Conservation (phyloP, 371 early-diverging fungal species). For the Funneliformis caledonium region DNA sequence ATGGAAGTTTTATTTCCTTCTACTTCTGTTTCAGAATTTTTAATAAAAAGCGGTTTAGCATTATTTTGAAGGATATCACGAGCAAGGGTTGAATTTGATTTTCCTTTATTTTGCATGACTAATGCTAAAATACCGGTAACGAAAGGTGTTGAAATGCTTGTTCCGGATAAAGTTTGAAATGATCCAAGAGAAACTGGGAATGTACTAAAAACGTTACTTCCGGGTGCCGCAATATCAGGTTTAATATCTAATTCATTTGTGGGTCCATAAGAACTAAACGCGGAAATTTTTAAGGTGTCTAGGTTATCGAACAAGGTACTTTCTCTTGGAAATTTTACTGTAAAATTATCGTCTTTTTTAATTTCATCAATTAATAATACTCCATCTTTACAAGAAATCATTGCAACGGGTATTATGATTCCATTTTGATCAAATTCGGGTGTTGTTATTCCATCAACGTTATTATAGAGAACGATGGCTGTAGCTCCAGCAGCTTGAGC, state of each 20-base stretch:
- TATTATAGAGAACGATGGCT: constrained; percentile 61
- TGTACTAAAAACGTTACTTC: constrained; percentile 75
- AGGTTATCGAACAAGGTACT: constrained; percentile 43
- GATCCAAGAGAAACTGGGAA: constrained; percentile 57
- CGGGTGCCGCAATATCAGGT: constrained; percentile 75
- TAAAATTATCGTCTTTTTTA: background rate
- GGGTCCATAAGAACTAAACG: constrained; percentile 72
- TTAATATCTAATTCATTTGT: constrained; percentile 64
- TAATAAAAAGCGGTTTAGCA: constrained; percentile 53
- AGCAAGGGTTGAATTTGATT: background rate
- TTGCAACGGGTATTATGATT: constrained; percentile 45
- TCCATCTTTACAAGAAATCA: constrained; percentile 53
- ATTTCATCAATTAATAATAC: constrained; percentile 40
- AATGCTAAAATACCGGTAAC: constrained; percentile 73
- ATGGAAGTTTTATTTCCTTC: constrained; percentile 12
- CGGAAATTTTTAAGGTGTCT: constrained; percentile 54
- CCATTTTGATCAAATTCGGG: background rate
- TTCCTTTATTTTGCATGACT: constrained; percentile 49
- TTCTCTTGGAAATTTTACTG: background rate
- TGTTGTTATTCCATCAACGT: constrained; percentile 48
- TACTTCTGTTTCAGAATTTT: constrained; percentile 44
- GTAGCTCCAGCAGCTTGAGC: constrained; percentile 67
- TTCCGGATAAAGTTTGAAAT: constrained; percentile 65
- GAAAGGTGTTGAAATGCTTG: constrained; percentile 66
- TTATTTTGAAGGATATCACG: constrained; percentile 54